Conservation (phyloP, 352 stramenopile genomes). For the Pythium insidiosum region DNA sequence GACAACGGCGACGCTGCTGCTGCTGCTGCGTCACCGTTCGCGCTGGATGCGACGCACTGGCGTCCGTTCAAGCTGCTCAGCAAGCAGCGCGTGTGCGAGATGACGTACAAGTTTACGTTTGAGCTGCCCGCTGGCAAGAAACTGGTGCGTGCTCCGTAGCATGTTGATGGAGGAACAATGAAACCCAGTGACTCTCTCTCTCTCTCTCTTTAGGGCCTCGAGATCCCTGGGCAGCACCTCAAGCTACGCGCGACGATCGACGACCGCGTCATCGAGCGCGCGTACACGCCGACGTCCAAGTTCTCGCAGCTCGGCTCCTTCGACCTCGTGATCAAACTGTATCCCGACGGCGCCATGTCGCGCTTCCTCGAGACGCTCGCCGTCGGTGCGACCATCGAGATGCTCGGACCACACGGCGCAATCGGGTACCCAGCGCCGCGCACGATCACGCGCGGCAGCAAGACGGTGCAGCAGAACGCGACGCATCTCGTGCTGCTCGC, state of each 20-base stretch:
- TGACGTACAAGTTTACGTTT: constrained; percentile 73
- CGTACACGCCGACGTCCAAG: constrained; percentile 75
- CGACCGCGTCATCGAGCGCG: constrained; percentile 63
- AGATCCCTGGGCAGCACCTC: constrained; percentile 72
- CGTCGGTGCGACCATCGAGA: constrained; percentile 55
- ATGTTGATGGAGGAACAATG: not conserved
- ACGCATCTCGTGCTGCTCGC: constrained; percentile 70
- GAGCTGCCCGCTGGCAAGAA: constrained; percentile 55
- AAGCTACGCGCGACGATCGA: constrained; percentile 73
- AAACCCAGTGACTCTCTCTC: not conserved
- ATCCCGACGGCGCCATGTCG: constrained; percentile 64
- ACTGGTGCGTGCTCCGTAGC: constrained; percentile 28
- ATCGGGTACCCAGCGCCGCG: constrained; percentile 52
- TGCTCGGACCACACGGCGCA: constrained; percentile 57
- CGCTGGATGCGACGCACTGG: constrained; percentile 60
- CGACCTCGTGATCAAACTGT: constrained; percentile 74
- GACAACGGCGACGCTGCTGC: not conserved
- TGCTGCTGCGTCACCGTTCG: constrained; percentile 17
- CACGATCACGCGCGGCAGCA: constrained; percentile 36
- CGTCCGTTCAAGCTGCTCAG: constrained; percentile 45
- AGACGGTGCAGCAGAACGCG: constrained; percentile 25
- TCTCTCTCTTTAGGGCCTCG: constrained; percentile 26
- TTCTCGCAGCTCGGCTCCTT: constrained; percentile 55
- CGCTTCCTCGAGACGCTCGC: constrained; percentile 50
- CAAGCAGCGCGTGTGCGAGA: constrained; percentile 45